Evolutionary conservation across 2,329 filamentous ascomycete genomes (phyloP).

Genomic region (Scorias spongiosa): DNA sequence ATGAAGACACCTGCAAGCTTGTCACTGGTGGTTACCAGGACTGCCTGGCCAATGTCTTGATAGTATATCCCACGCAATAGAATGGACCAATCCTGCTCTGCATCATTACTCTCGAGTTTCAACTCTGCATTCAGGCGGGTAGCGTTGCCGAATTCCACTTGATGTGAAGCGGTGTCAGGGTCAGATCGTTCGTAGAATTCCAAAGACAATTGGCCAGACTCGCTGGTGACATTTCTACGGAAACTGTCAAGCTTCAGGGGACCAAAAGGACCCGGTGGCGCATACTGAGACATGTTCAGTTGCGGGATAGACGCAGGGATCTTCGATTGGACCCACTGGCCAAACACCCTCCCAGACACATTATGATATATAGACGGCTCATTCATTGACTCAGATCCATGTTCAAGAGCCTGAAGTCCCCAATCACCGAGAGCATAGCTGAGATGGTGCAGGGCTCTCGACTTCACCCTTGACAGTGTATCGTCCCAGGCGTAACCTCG

Average conservation of each 20-base stretch:
- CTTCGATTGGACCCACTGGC: slow-evolving; percentile 54
- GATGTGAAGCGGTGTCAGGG: slow-evolving; percentile 14
- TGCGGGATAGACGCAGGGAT: slow-evolving; percentile 32
- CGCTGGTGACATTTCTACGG: slow-evolving; percentile 67
- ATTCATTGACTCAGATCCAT: slow-evolving; percentile 22
- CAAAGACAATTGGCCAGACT: slow-evolving; percentile 52
- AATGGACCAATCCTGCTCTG: slow-evolving; percentile 65
- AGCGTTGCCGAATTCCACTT: slow-evolving; percentile 33
- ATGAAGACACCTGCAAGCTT: slow-evolving; percentile 85
- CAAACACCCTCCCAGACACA: slow-evolving; percentile 59
- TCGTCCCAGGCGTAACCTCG: slow-evolving; percentile 64
- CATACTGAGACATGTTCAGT: slow-evolving; percentile 40
- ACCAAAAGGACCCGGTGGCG: slow-evolving; percentile 52
- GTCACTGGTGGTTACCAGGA: slow-evolving; percentile 81
- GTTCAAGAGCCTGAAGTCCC: slow-evolving; percentile 14
- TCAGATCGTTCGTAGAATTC: slow-evolving; percentile 43
- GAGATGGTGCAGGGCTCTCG: slow-evolving; percentile 45
- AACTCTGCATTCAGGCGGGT: slow-evolving; percentile 57
- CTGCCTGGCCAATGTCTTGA: slow-evolving; percentile 59
- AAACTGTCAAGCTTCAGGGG: slow-evolving; percentile 38
- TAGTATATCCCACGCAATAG: slow-evolving; percentile 75
- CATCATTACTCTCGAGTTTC: slow-evolving; percentile 55
- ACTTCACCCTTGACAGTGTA: slow-evolving; percentile 49
- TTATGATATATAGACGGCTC: slow-evolving; percentile 57
- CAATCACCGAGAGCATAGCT: slow-evolving; percentile 24